These are phyloP conservation scores for Entomortierella chlamydospora DNA, from an alignment of 192 early-diverging fungal species.

Conservation along the genomic window DNA sequence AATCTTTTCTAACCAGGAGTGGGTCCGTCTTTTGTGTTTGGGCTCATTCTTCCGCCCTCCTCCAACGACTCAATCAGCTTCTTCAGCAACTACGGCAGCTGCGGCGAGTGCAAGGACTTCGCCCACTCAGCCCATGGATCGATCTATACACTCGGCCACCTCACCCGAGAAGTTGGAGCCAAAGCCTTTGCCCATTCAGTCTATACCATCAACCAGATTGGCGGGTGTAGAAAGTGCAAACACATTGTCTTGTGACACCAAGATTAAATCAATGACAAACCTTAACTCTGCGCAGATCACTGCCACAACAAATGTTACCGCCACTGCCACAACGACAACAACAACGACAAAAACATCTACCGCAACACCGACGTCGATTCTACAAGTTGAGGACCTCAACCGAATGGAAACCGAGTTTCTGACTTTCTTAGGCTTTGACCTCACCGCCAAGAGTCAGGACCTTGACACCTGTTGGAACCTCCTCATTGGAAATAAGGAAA, in stretches of 20 bases:
- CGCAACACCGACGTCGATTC: slow-evolving; percentile 4
- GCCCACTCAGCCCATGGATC: slow-evolving; percentile 26
- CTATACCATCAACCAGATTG: neutral
- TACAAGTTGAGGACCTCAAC: slow-evolving; percentile 51
- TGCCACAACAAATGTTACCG: too few relatives aligned
- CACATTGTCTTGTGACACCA: slow-evolving; percentile 1
- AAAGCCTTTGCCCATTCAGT: slow-evolving; percentile 30
- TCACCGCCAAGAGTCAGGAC: slow-evolving; percentile 34
- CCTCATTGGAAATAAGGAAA: slow-evolving; percentile 21
- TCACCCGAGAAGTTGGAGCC: slow-evolving; percentile 4
- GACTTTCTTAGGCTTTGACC: slow-evolving; percentile 60
- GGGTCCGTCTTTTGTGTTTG: slow-evolving; percentile 35
- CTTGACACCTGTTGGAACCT: slow-evolving; percentile 45
- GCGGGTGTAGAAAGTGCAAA: neutral
- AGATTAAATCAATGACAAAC: neutral
- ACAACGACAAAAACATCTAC: neutral
- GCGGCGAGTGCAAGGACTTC: neutral
- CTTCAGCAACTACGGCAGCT: neutral
- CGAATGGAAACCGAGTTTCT: slow-evolving; percentile 66
- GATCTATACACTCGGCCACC: neutral
- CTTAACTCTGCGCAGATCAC: neutral
- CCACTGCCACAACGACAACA: neutral
- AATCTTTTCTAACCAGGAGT: slow-evolving; percentile 44
- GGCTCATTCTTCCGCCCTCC: slow-evolving; percentile 41
- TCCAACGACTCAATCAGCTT: neutral